phyloP scores from a whole-genome alignment of 129 eudicot species.

The Glebionis coronaria region DNA sequence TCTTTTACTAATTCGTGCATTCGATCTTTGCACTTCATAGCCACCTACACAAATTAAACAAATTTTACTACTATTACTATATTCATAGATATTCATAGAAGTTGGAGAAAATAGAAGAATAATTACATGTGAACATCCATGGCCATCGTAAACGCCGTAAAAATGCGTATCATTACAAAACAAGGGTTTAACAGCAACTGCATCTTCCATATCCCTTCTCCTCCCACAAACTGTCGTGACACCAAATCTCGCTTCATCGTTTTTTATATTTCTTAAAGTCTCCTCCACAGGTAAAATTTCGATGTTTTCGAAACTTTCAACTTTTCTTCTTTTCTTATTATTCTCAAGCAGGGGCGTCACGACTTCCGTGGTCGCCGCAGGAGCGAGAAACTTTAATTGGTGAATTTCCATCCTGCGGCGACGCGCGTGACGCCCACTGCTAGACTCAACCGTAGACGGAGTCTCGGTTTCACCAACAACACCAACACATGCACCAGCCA shows the following conservation, averaged over 20 bases:
- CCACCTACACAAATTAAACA: slow-evolving; percentile 54
- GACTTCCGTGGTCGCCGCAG: slow-evolving; percentile 32
- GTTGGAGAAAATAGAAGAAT: no score
- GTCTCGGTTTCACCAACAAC: slow-evolving; percentile 66
- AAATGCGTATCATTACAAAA: slow-evolving; percentile 45
- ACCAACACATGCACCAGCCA: slow-evolving; percentile 82
- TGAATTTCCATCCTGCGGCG: slow-evolving; percentile 68
- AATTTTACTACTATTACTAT: no score
- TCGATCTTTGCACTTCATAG: slow-evolving; percentile 76
- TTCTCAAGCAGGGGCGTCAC: slow-evolving; percentile 29
- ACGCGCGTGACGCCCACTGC: slow-evolving; percentile 39
- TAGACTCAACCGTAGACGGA: slow-evolving; percentile 54
- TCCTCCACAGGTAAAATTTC: neutral
- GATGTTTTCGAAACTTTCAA: slow-evolving; percentile 12
- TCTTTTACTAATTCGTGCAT: slow-evolving; percentile 82
- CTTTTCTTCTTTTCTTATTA: slow-evolving; percentile 40
- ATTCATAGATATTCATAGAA: no score
- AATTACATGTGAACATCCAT: slow-evolving; percentile 93
- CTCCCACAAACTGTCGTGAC: slow-evolving; percentile 82
- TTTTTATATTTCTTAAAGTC: neutral
- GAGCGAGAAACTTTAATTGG: slow-evolving; percentile 47
- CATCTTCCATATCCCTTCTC: slow-evolving; percentile 96
- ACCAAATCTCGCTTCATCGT: slow-evolving; percentile 54
- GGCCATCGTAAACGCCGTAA: slow-evolving; percentile 89
- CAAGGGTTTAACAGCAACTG: slow-evolving; percentile 74